Conservation (phyloP, 2,329 filamentous ascomycete species). For the Cordyceps fumosorosea region DNA sequence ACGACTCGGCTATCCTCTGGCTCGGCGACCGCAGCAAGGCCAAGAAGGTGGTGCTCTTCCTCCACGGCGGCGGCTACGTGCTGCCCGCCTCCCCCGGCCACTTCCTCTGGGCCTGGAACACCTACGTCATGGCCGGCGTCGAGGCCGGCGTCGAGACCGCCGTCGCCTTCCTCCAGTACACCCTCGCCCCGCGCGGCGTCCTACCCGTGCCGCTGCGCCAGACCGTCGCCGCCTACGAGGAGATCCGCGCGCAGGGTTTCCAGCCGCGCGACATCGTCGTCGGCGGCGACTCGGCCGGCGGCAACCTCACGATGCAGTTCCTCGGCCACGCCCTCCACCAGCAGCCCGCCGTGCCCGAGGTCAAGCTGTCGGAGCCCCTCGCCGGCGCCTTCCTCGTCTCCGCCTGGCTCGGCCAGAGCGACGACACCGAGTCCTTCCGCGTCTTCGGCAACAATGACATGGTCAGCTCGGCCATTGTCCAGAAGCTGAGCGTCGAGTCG, state of each 20-base stretch:
- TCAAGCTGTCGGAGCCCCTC: conserved; percentile 20
- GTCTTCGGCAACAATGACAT: conserved; percentile 11
- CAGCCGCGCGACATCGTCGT: conserved; percentile 25
- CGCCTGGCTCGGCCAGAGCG: conserved; percentile 18
- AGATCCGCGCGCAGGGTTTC: conserved; percentile 25
- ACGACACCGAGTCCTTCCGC: background rate
- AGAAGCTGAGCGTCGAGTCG: background rate
- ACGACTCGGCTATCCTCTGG: conserved; percentile 21
- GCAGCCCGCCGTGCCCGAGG: conserved; percentile 15
- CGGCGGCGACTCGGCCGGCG: conserved; percentile 29
- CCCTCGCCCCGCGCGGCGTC: conserved; percentile 23
- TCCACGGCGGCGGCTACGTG: conserved; percentile 25
- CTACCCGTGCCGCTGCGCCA: conserved; percentile 28
- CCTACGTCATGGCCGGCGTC: conserved; percentile 18
- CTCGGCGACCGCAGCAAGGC: conserved; percentile 22
- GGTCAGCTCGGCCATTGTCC: background rate
- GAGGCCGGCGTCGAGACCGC: conserved; percentile 21
- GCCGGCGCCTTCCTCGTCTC: conserved; percentile 26
- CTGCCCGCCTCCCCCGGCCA: conserved; percentile 19
- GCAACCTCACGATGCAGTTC: conserved; percentile 25
- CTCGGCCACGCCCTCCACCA: conserved; percentile 25
- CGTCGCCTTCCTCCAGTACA: conserved; percentile 30
- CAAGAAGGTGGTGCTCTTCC: conserved; percentile 23
- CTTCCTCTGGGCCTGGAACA: conserved; percentile 23
- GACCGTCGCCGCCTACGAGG: conserved; percentile 24